Conservation (phyloP, 164 flowering plant genomes). For the Euptelea pleiosperma region DNA sequence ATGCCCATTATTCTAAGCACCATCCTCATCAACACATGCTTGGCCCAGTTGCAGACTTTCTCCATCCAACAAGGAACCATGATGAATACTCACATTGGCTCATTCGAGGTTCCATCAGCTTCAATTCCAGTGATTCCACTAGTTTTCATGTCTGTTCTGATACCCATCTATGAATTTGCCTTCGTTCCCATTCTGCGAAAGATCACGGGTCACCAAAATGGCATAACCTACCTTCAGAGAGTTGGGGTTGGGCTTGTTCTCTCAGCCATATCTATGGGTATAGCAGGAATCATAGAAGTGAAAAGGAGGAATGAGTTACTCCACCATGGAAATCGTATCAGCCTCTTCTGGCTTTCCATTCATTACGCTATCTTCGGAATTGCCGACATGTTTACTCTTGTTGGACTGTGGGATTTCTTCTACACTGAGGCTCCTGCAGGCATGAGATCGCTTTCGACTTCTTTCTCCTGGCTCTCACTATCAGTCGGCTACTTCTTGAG, state of each 20-base stretch:
- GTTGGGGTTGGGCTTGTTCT: constrained; percentile 23
- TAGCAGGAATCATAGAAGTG: constrained; percentile 18
- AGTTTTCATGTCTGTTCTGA: constrained; percentile 13
- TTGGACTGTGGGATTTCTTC: constrained; percentile 17
- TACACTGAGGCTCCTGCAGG: constrained; percentile 11
- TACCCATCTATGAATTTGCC: constrained; percentile 19
- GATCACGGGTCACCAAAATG: constrained; percentile 18
- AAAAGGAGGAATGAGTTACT: constrained; percentile 11
- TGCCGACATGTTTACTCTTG: constrained; percentile 19
- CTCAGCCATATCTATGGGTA: constrained; percentile 17
- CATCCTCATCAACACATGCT: constrained; percentile 17
- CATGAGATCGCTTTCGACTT: constrained; percentile 4
- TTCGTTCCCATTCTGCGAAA: constrained; percentile 19
- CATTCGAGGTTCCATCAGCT: constrained; percentile 21
- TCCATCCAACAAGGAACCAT: constrained; percentile 5
- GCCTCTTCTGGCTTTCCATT: constrained; percentile 19
- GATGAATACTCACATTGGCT: constrained; percentile 5
- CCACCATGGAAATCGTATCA: neutral
- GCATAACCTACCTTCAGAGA: constrained; percentile 22
- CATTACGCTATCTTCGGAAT: constrained; percentile 15
- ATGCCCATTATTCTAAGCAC: constrained; percentile 14
- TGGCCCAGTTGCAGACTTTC: constrained; percentile 4
- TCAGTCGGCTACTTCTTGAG: constrained; percentile 22
- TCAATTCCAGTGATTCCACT: constrained; percentile 22
- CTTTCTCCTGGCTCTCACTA: constrained; percentile 10